Conservation (phyloP, 768 basidiomycete species). For the Podaxis sp. region DNA sequence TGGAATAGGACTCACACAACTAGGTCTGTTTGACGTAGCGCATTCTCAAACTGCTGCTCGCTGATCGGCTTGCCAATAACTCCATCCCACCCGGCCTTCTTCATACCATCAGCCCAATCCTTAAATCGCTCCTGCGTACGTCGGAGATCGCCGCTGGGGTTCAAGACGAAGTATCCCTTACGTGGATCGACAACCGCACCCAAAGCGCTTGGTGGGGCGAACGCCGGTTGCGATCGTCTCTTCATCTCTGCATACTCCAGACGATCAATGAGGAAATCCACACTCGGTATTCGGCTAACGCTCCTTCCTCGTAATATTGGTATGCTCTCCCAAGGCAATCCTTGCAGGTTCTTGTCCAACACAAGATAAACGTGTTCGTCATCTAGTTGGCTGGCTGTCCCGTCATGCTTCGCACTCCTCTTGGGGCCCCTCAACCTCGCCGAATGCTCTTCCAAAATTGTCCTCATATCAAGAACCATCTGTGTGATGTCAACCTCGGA, state of each 20-base stretch:
- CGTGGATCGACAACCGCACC: constrained; percentile 60
- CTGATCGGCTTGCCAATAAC: constrained; percentile 73
- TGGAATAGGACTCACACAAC: constrained; percentile 69
- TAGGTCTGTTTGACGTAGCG: constrained; percentile 73
- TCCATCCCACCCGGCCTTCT: constrained; percentile 78
- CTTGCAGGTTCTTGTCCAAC: constrained; percentile 86
- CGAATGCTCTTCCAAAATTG: constrained; percentile 71
- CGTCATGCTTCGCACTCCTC: constrained; percentile 23
- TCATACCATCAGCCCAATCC: constrained; percentile 76
- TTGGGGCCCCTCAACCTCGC: constrained; percentile 30
- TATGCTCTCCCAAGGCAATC: constrained; percentile 94
- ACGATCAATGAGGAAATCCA: constrained; percentile 87
- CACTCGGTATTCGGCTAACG: constrained; percentile 89
- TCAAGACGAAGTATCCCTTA: constrained; percentile 82
- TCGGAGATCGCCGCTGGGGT: constrained; percentile 88
- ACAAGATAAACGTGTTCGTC: constrained; percentile 83
- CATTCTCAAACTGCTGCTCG: constrained; percentile 80
- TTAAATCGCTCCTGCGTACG: constrained; percentile 83
- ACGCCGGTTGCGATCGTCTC: constrained; percentile 21
- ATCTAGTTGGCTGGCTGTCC: constrained; percentile 14
- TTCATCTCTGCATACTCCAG: constrained; percentile 58
- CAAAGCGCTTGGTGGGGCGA: constrained; percentile 30
- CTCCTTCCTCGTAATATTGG: constrained; percentile 82
- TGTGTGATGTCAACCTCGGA: constrained; percentile 92
- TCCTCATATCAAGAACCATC: constrained; percentile 82